These are phyloP conservation scores for Euphorbia corollata DNA, from an alignment of 441 rosid genomes.

Conservation along the genomic window DNA sequence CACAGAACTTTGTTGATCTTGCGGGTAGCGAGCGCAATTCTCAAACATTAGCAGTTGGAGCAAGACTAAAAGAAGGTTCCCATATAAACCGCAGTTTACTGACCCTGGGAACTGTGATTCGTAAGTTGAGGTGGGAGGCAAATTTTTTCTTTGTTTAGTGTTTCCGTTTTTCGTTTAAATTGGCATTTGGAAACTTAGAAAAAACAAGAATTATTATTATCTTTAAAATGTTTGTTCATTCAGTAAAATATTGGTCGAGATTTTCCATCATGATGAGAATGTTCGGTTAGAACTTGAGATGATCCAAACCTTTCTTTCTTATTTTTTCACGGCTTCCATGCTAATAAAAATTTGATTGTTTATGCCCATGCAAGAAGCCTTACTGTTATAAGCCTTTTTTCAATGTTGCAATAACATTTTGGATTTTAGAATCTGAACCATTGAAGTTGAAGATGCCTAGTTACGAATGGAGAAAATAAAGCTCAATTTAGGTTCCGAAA, in stretches of 20 bases:
- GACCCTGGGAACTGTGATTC: conserved; percentile 40
- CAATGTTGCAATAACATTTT: neutral
- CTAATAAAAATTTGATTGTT: neutral
- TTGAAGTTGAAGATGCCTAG: neutral
- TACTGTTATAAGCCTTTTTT: neutral
- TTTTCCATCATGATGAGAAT: neutral
- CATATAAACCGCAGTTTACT: conserved; percentile 42
- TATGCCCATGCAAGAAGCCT: neutral
- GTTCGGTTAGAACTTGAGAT: neutral
- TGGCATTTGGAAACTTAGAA: neutral
- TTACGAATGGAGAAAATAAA: neutral
- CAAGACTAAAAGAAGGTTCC: conserved; percentile 42
- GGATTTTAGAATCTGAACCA: neutral
- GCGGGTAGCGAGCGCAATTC: conserved; percentile 47
- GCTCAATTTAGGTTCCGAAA: neutral
- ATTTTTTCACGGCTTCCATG: neutral
- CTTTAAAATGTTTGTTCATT: neutral
- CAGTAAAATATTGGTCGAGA: neutral
- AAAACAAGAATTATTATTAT: neutral
- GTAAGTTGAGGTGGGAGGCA: conserved; percentile 27
- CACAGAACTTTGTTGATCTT: conserved; percentile 28
- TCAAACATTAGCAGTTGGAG: conserved; percentile 31
- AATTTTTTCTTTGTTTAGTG: neutral
- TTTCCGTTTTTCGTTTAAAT: neutral
- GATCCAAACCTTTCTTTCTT: neutral